Conservation (phyloP, 495 filamentous ascomycete species). For the Baudoinia panamericana region DNA sequence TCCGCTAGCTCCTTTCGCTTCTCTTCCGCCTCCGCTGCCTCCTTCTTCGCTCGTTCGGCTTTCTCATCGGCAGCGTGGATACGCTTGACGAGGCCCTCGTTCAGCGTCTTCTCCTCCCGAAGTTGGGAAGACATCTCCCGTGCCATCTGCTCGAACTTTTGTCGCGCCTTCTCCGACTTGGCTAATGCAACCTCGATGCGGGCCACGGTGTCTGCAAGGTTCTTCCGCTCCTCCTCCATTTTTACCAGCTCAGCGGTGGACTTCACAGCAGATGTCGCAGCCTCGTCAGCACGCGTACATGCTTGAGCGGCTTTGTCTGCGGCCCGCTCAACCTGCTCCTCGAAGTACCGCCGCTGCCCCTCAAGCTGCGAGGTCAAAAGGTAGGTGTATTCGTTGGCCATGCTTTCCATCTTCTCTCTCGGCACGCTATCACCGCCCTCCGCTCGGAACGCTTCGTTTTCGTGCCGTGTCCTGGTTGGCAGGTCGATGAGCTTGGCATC, state of each 20-base stretch:
- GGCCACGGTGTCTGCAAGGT: conserved; percentile 44
- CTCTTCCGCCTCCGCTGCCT: conserved; percentile 42
- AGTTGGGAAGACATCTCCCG: conserved; percentile 61
- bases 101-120: conserved; percentile 79
- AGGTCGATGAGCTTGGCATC: conserved; percentile 75
- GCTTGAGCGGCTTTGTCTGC: conserved; percentile 81
- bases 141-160: conserved; percentile 62
- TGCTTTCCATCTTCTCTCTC: conserved; percentile 78
- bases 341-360: conserved; percentile 83
- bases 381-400: conserved; percentile 87
- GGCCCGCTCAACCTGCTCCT: conserved; percentile 80
- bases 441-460: conserved; percentile 23
- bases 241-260: conserved; percentile 39
- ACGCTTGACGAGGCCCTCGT: conserved; percentile 60
- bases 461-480: conserved; percentile 36
- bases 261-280: conserved; percentile 39
- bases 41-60: conserved; percentile 25
- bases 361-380: conserved; percentile 85
- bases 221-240: conserved; percentile 43
- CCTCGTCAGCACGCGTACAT: conserved; percentile 48
- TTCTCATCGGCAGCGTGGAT: conserved; percentile 49
- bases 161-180: conserved; percentile 52
- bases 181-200: conserved; percentile 55
- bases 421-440: conserved; percentile 60
- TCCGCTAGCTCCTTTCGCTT: conserved; percentile 55